Conservation (phyloP, 73 alveolate genomes). For the Breviolum minutum region DNA sequence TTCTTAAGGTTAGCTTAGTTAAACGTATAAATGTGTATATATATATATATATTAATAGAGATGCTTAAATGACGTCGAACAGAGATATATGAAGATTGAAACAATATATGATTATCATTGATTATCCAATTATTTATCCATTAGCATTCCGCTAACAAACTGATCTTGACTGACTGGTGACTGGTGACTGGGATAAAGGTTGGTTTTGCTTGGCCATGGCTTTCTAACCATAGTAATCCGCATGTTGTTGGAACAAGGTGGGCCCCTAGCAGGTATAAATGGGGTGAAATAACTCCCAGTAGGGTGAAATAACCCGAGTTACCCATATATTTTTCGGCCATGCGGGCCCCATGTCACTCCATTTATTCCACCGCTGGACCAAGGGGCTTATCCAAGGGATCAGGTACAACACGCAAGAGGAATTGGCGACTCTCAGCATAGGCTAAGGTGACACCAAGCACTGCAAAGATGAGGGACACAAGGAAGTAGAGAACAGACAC, state of each 20-base stretch:
- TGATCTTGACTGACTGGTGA: neutral
- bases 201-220: neutral
- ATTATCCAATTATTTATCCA: no score
- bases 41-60: no score
- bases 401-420: conserved; percentile 47
- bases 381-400: neutral
- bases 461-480: conserved; percentile 41
- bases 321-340: neutral
- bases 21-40: neutral
- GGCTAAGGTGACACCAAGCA: conserved; percentile 1
- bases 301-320: no score
- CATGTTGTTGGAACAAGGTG: neutral
- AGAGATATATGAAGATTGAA: no score
- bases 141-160: no score
- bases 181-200: neutral
- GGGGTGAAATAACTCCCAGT: no score
- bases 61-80: no score
- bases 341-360: neutral
- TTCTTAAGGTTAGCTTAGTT: neutral
- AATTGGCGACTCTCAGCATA: conserved; percentile 58
- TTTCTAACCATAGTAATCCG: neutral
- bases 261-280: no score
- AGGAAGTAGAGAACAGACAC: conserved; percentile 2
- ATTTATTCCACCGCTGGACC: no score
- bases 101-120: no score